These are phyloP conservation scores for Mucor irregularis DNA, from an alignment of 371 early-diverging fungal species.

Conservation along the genomic window DNA sequence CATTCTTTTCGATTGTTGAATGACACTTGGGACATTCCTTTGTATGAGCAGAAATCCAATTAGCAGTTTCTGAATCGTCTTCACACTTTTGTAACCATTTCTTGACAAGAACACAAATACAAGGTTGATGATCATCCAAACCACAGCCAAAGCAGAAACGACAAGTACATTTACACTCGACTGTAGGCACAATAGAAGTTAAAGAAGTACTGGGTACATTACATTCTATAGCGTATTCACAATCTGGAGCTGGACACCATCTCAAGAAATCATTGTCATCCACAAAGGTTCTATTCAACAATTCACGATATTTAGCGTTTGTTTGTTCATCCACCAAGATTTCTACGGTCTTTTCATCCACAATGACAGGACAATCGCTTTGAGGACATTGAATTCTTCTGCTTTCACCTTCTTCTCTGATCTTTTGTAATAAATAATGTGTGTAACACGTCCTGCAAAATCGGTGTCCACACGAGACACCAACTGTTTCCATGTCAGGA, in stretches of 20 bases:
- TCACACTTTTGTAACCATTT: slow-evolving; percentile 94
- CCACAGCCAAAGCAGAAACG: slow-evolving; percentile 95
- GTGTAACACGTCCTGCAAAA: slow-evolving; percentile 88
- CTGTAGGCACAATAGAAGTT: slow-evolving; percentile 80
- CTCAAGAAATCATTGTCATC: slow-evolving; percentile 78
- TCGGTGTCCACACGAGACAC: slow-evolving; percentile 81
- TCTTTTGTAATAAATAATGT: slow-evolving; percentile 83
- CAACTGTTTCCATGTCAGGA: slow-evolving; percentile 59
- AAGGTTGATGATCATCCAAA: slow-evolving; percentile 89
- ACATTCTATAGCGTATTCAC: slow-evolving; percentile 93
- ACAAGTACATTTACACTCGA: slow-evolving; percentile 79
- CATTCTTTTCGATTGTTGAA: slow-evolving; percentile 97
- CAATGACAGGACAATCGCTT: slow-evolving; percentile 75
- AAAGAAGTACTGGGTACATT: slow-evolving; percentile 71
- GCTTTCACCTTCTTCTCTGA: slow-evolving; percentile 84
- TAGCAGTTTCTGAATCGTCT: slow-evolving; percentile 97
- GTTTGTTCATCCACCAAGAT: slow-evolving; percentile 55
- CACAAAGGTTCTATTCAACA: slow-evolving; percentile 88
- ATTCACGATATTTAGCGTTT: slow-evolving; percentile 65
- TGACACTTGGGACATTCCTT: slow-evolving; percentile 95
- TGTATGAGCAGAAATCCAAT: slow-evolving; percentile 96
- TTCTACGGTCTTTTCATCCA: slow-evolving; percentile 80
- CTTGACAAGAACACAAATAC: slow-evolving; percentile 83
- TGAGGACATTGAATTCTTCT: slow-evolving; percentile 85
- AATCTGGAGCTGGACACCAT: slow-evolving; percentile 97